Evolutionary conservation across 768 basidiomycete genomes (phyloP).

Genomic region (Rhizopogon vulgaris): DNA sequence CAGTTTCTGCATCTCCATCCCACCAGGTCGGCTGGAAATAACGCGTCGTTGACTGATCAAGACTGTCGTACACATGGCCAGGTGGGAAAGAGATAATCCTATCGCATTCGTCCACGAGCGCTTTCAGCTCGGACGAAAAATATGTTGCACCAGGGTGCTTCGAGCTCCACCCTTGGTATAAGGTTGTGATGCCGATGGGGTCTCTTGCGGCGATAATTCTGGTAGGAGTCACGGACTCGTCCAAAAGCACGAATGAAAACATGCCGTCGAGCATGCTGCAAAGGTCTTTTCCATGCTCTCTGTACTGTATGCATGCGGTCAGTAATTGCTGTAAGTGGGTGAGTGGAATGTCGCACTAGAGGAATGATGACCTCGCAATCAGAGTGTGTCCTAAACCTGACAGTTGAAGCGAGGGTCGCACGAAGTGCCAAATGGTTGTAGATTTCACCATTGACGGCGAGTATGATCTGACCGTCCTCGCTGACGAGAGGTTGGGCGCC

Average conservation of each 20-base stretch:
- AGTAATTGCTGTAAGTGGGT: background rate
- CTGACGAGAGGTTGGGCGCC: constrained; percentile 93
- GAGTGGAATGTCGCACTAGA: constrained; percentile 46
- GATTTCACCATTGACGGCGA: constrained; percentile 98
- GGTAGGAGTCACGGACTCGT: constrained; percentile 85
- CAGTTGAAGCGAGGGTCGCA: constrained; percentile 51
- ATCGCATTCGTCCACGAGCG: constrained; percentile 87
- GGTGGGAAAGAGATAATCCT: constrained; percentile 94
- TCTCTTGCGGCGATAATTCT: constrained; percentile 95
- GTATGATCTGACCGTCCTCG: constrained; percentile 75
- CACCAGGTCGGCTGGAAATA: constrained; percentile 93
- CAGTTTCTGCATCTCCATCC: constrained; percentile 68
- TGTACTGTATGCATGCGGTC: constrained; percentile 50
- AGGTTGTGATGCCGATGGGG: constrained; percentile 96
- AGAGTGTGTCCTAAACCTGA: constrained; percentile 93
- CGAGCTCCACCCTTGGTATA: constrained; percentile 95
- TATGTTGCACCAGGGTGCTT: constrained; percentile 75
- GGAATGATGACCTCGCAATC: constrained; percentile 98
- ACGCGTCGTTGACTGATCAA: constrained; percentile 65
- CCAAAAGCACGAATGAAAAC: constrained; percentile 96
- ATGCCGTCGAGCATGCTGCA: constrained; percentile 89
- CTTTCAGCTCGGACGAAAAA: constrained; percentile 96
- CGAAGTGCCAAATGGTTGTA: constrained; percentile 92
- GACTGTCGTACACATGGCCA: constrained; percentile 92
- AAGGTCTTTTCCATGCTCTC: constrained; percentile 69